Evolutionary conservation across 495 filamentous ascomycete genomes (phyloP).

Genomic region (Neurospora discreta): DNA sequence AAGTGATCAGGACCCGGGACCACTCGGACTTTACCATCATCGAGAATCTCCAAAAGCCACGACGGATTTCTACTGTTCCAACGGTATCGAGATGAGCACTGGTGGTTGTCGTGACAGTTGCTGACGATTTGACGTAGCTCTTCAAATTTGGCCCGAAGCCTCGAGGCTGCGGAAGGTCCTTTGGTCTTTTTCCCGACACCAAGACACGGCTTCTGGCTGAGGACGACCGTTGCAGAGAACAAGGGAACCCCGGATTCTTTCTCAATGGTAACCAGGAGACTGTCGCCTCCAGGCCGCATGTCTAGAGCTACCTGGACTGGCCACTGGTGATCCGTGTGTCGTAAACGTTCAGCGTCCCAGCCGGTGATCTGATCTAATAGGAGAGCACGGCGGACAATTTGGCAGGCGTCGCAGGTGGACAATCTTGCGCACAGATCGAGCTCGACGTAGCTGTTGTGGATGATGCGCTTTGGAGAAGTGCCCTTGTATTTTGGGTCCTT

Average conservation of each 20-base stretch:
- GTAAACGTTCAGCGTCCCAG: slow-evolving; percentile 9
- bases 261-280: slow-evolving; percentile 10
- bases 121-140: slow-evolving; percentile 12
- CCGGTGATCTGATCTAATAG: slow-evolving; percentile 19
- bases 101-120: slow-evolving; percentile 18
- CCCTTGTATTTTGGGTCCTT: slow-evolving; percentile 9
- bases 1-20: slow-evolving; percentile 3
- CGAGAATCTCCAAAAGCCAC: slow-evolving; percentile 21
- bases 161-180: background rate
- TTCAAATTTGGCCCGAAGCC: slow-evolving; percentile 12
- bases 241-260: background rate
- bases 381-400: slow-evolving; percentile 15
- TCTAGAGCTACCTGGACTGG: slow-evolving; percentile 12
- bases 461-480: slow-evolving; percentile 7
- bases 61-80: slow-evolving; percentile 22
- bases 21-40: slow-evolving; percentile 7
- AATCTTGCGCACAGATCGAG: slow-evolving; percentile 15
- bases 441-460: slow-evolving; percentile 19
- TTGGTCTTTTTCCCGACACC: slow-evolving; percentile 2
- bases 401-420: slow-evolving; percentile 19
- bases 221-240: slow-evolving; percentile 11
- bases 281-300: slow-evolving; percentile 8
- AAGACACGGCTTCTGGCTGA: background rate
- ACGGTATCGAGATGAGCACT: slow-evolving; percentile 19
- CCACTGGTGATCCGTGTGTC: slow-evolving; percentile 10